Base-by-base conservation (phyloP, 495 filamentous ascomycete species). In the Penicillium cataractarum region DNA sequence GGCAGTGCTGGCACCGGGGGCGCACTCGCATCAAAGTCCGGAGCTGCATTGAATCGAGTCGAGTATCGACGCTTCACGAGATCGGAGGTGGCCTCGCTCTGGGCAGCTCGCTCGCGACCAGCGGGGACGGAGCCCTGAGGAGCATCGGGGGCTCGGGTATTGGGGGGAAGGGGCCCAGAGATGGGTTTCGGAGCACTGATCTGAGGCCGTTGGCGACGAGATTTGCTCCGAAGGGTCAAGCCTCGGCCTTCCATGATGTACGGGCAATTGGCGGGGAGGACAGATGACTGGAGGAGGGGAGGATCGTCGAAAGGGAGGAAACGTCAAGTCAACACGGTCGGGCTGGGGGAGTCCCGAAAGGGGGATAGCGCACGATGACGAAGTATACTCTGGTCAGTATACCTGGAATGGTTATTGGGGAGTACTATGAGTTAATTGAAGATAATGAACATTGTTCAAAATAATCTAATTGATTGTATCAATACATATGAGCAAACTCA, bases 61-160 rank as follows among this genome's bases (percentile, higher is more conserved):
- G 95, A 98, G 74, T 97, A 98, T 58, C 95, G 82, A 60, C 91
- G 82, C 77, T 98, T 98, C 53, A 99, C 96, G 52, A 98, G 80
- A 74, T 99, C 96, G 22, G 92, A 89, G 4, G 93, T 97, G 78
- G 91, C 62, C 70, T 74, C 76, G 48, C 71, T 76, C 57, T 68
- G 68, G 37, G 71, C 72, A 53, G 68, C 69, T 54, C 70, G 67
- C 51, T 76, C 76, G 27, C 70, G 76, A 13, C 68, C 71, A 21
- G 57, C 56, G 61, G 77, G 67, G 70, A 67, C 61, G 29, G 65
- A 62, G 27, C 53, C 52, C 26, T 64, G 66, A 44, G 65, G 54
- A 33, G 70, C 61, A 53, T 72, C 70, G 60, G 71, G 66, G 32
- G 69, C 59, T 55, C 70, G 70, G 64, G 64, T 71, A 44, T 74